Base-by-base conservation (phyloP, 139 green algal genomes). In the Chlamydomonas eustigma region DNA sequence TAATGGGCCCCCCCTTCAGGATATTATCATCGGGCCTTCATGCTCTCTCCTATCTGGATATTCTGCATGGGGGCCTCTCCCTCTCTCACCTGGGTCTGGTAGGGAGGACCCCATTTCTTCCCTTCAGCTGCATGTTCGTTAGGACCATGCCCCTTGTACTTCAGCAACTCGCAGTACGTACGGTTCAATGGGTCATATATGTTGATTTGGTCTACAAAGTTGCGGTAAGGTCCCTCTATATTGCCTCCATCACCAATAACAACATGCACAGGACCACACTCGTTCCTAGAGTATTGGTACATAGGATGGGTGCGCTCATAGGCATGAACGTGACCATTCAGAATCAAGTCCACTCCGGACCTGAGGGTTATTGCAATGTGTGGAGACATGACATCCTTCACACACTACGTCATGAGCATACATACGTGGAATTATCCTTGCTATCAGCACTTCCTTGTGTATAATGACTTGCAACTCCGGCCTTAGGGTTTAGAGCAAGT, bases 321-420 rank as follows among this genome's bases (percentile, higher is more conserved):
- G 18, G 75, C 78, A 39, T 90, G 85, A 31, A 88, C 78, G 74
- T 90, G 85, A 31, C 85, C 85, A 66, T 76, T 78, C 37, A 90
- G 37, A 4, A 87, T 73, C 2, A 90, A 50, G 4, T 75, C 68
- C 4, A 75, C 35, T 28, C 44, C 44, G 12, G 44, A 12, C 44
- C 44, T 58, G 65, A 30, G 4, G 12, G 3, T 12, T 58, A 58
- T 58, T 58, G 18, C 12, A 18, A 12, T 28, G 44, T 58, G 44
- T 58, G 44, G 44, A 58, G 12, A 18, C 12, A 58, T 12, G 44
- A 12, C 12, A 58, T 28, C 18, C 12, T 28, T 58, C 18, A 58
- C 12, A 28, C 12, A 58, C 44, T 58, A 58, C 12, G 18, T 58
- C 18, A 58, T 58, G 44, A 18, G 44, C n/a, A n/a, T n/a, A n/a